Evolutionary conservation across 1,284 basidiomycete genomes (phyloP).

Genomic region (Puccinia polysora): DNA sequence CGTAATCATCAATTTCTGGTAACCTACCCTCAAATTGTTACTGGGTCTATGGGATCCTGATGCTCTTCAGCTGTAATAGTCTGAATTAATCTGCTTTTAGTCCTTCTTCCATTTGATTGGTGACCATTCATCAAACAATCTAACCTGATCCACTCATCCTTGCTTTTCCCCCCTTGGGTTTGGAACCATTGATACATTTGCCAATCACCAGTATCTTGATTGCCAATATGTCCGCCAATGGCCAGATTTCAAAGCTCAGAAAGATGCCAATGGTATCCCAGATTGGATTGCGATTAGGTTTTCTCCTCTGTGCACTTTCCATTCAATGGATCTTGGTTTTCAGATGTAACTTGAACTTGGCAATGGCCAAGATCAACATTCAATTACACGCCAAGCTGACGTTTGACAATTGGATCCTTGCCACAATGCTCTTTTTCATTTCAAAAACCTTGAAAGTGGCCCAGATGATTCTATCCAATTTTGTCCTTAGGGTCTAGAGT

Average conservation of each 20-base stretch:
- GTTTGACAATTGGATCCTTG: slow-evolving; percentile 51
- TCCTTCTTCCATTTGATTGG: background rate
- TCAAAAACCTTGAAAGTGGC: slow-evolving; percentile 51
- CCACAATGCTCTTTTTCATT: slow-evolving; percentile 49
- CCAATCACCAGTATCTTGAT: slow-evolving; percentile 43
- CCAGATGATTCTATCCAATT: slow-evolving; percentile 50
- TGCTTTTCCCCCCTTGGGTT: background rate
- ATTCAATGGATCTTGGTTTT: slow-evolving; percentile 50
- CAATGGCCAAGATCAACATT: slow-evolving; percentile 50
- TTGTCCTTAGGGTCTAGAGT: slow-evolving; percentile 50
- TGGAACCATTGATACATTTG: slow-evolving; percentile 12
- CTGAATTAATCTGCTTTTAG: slow-evolving; percentile 51
- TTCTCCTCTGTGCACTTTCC: slow-evolving; percentile 49
- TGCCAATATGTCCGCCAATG: slow-evolving; percentile 52
- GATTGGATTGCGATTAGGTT: slow-evolving; percentile 48
- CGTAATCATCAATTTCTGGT: too few relatives aligned
- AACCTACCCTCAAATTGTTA: slow-evolving; percentile 52
- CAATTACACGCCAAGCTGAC: slow-evolving; percentile 49
- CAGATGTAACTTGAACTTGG: slow-evolving; percentile 51
- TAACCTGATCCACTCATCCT: background rate
- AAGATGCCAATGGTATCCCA: slow-evolving; percentile 48
- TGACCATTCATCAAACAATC: background rate
- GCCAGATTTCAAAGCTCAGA: slow-evolving; percentile 50
- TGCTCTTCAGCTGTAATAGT: slow-evolving; percentile 51
- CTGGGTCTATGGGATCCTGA: slow-evolving; percentile 52